Conservation (phyloP, 192 early-diverging fungal genomes). For the Backusella macrospora region DNA sequence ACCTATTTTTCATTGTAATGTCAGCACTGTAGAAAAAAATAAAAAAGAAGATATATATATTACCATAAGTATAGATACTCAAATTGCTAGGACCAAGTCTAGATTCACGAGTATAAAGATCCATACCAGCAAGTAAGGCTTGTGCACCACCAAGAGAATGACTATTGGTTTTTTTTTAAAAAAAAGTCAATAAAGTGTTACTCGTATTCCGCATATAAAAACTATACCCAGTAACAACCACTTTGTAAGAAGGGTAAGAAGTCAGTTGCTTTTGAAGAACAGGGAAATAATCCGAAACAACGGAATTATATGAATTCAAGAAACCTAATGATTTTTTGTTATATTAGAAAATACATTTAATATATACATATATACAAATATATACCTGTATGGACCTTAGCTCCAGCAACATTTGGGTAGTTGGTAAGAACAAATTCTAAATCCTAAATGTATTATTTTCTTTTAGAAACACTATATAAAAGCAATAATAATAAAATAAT, state of each 20-base stretch:
- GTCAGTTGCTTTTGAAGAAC: not conserved
- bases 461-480: too few species aligned
- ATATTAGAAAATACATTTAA: not conserved
- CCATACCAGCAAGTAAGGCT: slow-evolving; percentile 34
- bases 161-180: slow-evolving; percentile 5
- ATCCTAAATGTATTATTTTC: slow-evolving; percentile 5
- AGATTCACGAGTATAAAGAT: slow-evolving; percentile 29
- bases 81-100: slow-evolving; percentile 22
- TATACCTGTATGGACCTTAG: slow-evolving; percentile 14
- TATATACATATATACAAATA: not conserved
- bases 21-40: too few species aligned
- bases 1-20: not conserved
- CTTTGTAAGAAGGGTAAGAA: slow-evolving; percentile 19
- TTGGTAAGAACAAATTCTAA: slow-evolving; percentile 2
- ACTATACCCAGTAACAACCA: slow-evolving; percentile 31
- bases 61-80: slow-evolving; percentile 32
- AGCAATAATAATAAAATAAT: not conserved
- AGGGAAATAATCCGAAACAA: not conserved
- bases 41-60: too few species aligned
- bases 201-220: not conserved
- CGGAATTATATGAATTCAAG: slow-evolving; percentile 21
- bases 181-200: not conserved
- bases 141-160: slow-evolving; percentile 41
- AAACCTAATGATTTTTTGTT: slow-evolving; percentile 18
- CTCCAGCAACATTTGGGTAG: slow-evolving; percentile 1